Conservation (phyloP, 371 early-diverging fungal species). For the Syncephalastrum monosporum region DNA sequence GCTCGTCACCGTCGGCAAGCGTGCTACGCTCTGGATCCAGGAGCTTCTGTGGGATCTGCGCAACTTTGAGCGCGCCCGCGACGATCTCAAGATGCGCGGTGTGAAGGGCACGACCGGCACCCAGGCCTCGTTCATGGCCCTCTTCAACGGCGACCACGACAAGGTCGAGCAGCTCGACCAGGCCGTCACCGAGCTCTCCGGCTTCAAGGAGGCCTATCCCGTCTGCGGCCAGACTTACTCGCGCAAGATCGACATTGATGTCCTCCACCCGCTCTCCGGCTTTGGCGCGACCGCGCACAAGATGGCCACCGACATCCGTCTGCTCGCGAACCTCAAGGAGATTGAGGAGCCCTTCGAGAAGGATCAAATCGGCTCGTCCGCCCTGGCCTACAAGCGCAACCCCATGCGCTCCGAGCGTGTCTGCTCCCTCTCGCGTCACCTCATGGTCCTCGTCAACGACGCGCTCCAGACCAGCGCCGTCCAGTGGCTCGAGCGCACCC, state of each 20-base stretch:
- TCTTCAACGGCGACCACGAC: constrained; percentile 93
- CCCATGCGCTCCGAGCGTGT: constrained; percentile 98
- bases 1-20: constrained; percentile 96
- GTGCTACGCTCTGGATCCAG: constrained; percentile 94
- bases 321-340: constrained; percentile 96
- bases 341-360: constrained; percentile 98
- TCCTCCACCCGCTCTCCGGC: constrained; percentile 82
- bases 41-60: constrained; percentile 96
- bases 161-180: constrained; percentile 91
- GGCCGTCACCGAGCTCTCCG: constrained; percentile 87
- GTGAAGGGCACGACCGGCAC: constrained; percentile 99
- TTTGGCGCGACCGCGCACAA: constrained; percentile 97
- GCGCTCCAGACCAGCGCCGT: constrained; percentile 87
- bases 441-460: constrained; percentile 90
- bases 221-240: constrained; percentile 98
- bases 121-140: constrained; percentile 95
- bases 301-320: constrained; percentile 95
- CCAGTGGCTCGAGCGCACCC: constrained; percentile 97
- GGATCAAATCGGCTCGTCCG: constrained; percentile 97
- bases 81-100: constrained; percentile 92
- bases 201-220: constrained; percentile 82
- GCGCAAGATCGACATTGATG: constrained; percentile 96
- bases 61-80: constrained; percentile 86
- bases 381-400: constrained; percentile 99
- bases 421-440: constrained; percentile 93